Evolutionary conservation across 345 rosid genomes (phyloP), one percentile per base, ranked within the genome.

Genomic region (Pelargonium nanum): DNA sequence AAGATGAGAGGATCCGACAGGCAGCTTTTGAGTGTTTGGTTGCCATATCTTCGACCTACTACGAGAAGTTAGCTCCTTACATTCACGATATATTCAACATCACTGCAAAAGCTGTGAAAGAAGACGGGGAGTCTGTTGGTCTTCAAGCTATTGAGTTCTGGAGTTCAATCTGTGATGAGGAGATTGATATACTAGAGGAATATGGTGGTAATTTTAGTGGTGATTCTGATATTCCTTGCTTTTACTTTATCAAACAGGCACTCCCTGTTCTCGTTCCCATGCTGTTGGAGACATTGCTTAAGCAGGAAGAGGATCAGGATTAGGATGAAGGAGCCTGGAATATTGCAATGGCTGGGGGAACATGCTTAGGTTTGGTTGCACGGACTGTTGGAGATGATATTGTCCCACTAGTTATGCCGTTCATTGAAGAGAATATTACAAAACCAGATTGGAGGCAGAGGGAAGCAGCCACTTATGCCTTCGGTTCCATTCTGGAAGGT

Each of bases 281-380:
- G 74, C 32, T 78, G 61, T 55, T 78, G 70, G 82, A 75, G 52
- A 75, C 77, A 4, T 77, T 75, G 22, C 72, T 75, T 0, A 78
- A 74, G 77, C 82, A 78, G 57, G 82, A 78, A 58, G 79, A 78
- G 68, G 82, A 75, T 59, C 82, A 78, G 65, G 82, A 78, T 61
- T 77, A 78, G 56, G 82, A 78, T 6, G 82, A 78, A 58, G 79
- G 77, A 34, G 77, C 79, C 19, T 78, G 77, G 82, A 78, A 78
- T 40, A 78, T 72, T 26, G 79, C 82, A 61, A 78, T 78, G 82
- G 82, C 79, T 7, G 79, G 79, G 1, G 82, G 82, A 2, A 75
- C 79, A 22, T 78, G 82, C 65, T 73, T 78, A 59, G 82, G 82
- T 52, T 60, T 78, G 72, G 82, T 78, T 57, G 82, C 82, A 30